phyloP scores from a whole-genome alignment of 2,329 filamentous ascomycete species.

The Biscogniauxia mediterranea region DNA sequence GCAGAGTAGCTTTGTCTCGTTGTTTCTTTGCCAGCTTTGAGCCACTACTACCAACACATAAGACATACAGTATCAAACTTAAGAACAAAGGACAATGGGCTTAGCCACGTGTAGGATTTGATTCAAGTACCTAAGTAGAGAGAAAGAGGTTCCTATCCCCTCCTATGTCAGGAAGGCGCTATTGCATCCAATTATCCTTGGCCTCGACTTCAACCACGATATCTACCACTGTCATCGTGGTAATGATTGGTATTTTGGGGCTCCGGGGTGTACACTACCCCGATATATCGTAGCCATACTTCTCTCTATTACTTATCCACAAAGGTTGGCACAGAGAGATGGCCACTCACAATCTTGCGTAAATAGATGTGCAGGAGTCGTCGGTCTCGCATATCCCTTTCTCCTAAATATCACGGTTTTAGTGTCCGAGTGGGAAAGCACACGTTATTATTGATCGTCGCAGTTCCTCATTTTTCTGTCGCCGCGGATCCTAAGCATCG shows the following conservation, averaged over 20 bases:
- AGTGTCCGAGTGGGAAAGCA: too few species aligned
- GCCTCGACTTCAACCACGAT: background rate
- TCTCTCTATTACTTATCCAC: too few species aligned
- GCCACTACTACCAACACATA: background rate
- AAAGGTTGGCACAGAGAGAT: too few species aligned
- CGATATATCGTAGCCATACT: too few species aligned
- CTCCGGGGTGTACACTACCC: too few species aligned
- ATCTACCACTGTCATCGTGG: background rate
- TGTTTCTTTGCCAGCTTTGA: background rate
- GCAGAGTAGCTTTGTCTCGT: background rate
- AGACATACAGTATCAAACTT: too few species aligned
- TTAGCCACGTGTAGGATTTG: background rate
- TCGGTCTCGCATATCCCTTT: too few species aligned
- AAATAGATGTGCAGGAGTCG: too few species aligned
- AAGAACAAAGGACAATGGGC: background rate
- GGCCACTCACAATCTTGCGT: too few species aligned
- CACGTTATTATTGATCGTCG: background rate
- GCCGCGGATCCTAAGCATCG: background rate
- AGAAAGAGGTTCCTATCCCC: background rate
- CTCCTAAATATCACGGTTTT: too few species aligned
- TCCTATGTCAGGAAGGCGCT: background rate
- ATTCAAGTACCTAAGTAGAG: background rate
- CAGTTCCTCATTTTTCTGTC: background rate
- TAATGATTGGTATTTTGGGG: too few species aligned
- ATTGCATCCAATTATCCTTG: background rate